Conservation (phyloP, 108 stramenopile genomes). For the Ochromonas danica region DNA sequence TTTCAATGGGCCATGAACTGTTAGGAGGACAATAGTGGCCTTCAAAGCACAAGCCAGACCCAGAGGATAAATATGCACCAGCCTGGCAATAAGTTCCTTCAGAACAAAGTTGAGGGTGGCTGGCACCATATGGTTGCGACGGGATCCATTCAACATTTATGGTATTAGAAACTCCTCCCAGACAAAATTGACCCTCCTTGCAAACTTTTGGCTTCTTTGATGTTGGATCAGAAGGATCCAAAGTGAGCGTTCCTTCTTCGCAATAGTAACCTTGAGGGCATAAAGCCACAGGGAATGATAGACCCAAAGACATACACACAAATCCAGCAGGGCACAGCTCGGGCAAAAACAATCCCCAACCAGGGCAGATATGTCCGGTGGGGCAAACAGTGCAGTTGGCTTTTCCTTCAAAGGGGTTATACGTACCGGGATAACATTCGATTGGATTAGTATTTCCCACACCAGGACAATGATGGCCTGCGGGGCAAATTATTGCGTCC, state of each 20-base stretch:
- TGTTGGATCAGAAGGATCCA: conserved; percentile 58
- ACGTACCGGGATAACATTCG: conserved; percentile 74
- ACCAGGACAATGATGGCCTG: conserved; percentile 72
- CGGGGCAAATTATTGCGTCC: conserved; percentile 66
- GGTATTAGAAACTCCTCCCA: conserved; percentile 72
- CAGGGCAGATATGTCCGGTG: conserved; percentile 71
- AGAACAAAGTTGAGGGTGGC: conserved; percentile 67
- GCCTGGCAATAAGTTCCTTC: conserved; percentile 72
- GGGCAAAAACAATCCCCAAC: conserved; percentile 58
- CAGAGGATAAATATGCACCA: conserved; percentile 63
- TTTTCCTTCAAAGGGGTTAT: conserved; percentile 56
- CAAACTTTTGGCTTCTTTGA: conserved; percentile 61
- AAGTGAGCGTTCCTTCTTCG: conserved; percentile 66
- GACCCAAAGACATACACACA: conserved; percentile 66
- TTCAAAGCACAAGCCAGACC: conserved; percentile 65
- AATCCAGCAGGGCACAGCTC: conserved; percentile 72
- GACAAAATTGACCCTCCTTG: conserved; percentile 68
- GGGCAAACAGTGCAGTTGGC: conserved; percentile 72
- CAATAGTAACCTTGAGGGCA: conserved; percentile 78
- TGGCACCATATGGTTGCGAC: conserved; percentile 53
- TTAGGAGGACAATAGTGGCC: conserved; percentile 78
- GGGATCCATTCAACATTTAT: conserved; percentile 64
- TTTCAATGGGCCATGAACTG: conserved; percentile 58
- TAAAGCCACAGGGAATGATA: conserved; percentile 63
- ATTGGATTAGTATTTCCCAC: conserved; percentile 67